Base-by-base conservation (phyloP, 495 filamentous ascomycete genomes). In the Diplogelasinospora grovesii region DNA sequence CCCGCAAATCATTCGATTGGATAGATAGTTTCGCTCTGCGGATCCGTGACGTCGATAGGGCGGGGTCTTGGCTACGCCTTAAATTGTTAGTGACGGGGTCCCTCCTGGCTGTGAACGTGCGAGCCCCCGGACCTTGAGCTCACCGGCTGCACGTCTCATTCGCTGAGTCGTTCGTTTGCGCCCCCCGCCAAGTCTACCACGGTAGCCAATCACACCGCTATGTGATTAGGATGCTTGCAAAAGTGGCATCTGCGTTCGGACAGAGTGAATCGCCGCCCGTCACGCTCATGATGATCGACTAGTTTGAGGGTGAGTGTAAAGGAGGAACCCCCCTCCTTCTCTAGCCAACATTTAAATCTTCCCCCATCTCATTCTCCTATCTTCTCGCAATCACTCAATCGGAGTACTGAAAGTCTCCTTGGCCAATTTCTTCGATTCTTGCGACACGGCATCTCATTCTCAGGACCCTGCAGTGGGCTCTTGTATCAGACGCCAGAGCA, bases 11-110 rank as follows among this genome's bases (percentile, higher is more conserved):
- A 33, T 41, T 45, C 34, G 34, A 49, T 46, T 41, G 40, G 42
- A 27, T 30, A 22, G 14, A n/a, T 39, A 38, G 35, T 27, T 25
- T 10, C 24, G 32, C n/a, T 20, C 35, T n/a, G 53, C 48, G 53
- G 50, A 20, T 28, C 50, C 38, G 38, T 56, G 53, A 56, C 53
- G 53, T 56, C 50, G 53, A 43, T n/a, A 20, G 24, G 32, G 22
- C 21, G 14, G 38, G 31, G 18, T n/a, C 43, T 41, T 46, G 39
- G 42, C 46, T 43, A 39, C 18, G 7, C 46, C 25, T 40, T 47
- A 49, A 46, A 50, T 31, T 46, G 43, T 36, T 34, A 53, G 34
- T 26, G 26, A 35, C 34, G 39, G 39, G 37, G 39, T 35, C 11
- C 10, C 6, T 23, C 24, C 36, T 37, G 38, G 37, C 32, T 33